phyloP scores from a whole-genome alignment of 2,329 filamentous ascomycete species.

The Aspergillus intermedius region DNA sequence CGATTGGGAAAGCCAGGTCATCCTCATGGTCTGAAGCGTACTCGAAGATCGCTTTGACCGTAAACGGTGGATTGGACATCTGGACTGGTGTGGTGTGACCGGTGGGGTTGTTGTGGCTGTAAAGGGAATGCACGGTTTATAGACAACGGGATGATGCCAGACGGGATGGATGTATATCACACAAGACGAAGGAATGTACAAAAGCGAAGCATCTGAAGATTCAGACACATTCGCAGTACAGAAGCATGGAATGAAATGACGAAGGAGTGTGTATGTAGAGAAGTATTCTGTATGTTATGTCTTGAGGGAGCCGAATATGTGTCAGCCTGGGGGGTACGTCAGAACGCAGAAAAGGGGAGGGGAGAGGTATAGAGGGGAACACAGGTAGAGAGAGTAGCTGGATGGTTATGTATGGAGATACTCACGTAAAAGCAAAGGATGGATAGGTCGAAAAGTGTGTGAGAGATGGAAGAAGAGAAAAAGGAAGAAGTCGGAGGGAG shows the following conservation, averaged over 20 bases:
- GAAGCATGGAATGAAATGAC: constrained; percentile 6
- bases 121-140: constrained; percentile 17
- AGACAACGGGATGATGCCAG: constrained; percentile 9
- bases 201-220: constrained; percentile 11
- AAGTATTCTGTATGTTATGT: no score
- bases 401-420: background rate
- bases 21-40: constrained; percentile 91
- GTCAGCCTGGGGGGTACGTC: constrained; percentile 25
- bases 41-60: constrained; percentile 92
- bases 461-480: constrained; percentile 1
- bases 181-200: constrained; percentile 9
- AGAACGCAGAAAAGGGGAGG: constrained; percentile 18
- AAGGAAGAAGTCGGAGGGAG: constrained; percentile 2
- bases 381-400: constrained; percentile 3
- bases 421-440: background rate
- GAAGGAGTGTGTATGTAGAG: constrained; percentile 14
- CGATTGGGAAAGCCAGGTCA: constrained; percentile 77
- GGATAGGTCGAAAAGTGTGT: no score
- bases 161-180: constrained; percentile 1
- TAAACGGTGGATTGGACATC: constrained; percentile 71
- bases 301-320: constrained; percentile 9
- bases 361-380: constrained; percentile 6
- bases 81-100: constrained; percentile 31
- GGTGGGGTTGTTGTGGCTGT: constrained; percentile 18
- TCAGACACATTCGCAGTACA: constrained; percentile 15